Evolutionary conservation across 139 green algal species (phyloP), one percentile per base, ranked within the genome.

Genomic region (Micromonas commoda): DNA sequence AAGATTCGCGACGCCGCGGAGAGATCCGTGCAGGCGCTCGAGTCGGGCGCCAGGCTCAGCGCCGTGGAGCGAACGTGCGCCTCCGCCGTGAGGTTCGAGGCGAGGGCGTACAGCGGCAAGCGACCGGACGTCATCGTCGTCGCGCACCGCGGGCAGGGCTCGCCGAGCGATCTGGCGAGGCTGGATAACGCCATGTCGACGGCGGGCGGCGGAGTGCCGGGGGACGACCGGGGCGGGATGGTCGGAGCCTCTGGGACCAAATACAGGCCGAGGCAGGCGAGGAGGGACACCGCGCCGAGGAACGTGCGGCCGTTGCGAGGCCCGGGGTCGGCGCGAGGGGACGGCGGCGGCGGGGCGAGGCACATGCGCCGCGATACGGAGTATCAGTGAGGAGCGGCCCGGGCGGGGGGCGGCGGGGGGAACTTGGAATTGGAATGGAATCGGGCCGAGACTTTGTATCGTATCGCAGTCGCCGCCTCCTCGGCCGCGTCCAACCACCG

Each of bases 51-150:
- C 9, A 83, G 78, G 3, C 82, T 96, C 32, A 38, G 76, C 0
- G 83, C 84, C 16, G 87, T 98, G 37, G 94, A 98, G 87, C 76
- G 87, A 0, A 35, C 82, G 19, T 87, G 97, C 31, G 82, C 83
- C 0, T 82, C 92, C 2, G 77, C 82, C 0, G 57, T 95, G n/a
- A 51, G 84, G 26, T 86, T 85, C 23, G 83, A 76, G 21, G 89
- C 86, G 65, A 82, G 82, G 38, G 76, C 78, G 20, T 97, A 92
- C 89, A 97, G 96, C 88, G 81, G 87, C 74, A 85, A 88, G 28
- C 71, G 80, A 4, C 94, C 94, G 1, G 94, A 97, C 80, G 91
- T 97, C 6, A 88, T 97, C 28, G 89, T 96, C 31, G 88, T 94
- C 32, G 86, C 85, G 21, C 82, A 91, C 68, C 84, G 90, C 69